Evolutionary conservation across 495 filamentous ascomycete species (phyloP).

Genomic region (Chaetomium cochliodes): DNA sequence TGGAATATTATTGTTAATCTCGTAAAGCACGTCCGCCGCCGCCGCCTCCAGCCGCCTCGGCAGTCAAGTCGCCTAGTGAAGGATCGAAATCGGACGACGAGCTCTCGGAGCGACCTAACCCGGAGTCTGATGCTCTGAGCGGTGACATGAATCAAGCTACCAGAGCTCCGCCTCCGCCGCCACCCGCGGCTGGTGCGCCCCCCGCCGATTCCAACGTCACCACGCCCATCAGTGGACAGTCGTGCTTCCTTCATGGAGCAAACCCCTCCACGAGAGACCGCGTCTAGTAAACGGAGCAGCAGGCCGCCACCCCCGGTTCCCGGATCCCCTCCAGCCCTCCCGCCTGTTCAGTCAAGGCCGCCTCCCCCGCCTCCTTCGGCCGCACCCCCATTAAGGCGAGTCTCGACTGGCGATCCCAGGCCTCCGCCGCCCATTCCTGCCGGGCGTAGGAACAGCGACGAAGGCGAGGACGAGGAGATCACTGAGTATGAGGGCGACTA

Average conservation of each 20-base stretch:
- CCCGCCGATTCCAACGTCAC: constrained; percentile 47
- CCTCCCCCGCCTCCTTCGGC: constrained; percentile 78
- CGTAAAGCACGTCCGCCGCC: constrained; percentile 57
- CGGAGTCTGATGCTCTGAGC: constrained; percentile 40
- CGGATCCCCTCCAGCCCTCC: constrained; percentile 49
- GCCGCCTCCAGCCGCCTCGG: constrained; percentile 49
- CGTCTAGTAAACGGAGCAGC: constrained; percentile 53
- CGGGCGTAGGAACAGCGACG: constrained; percentile 49
- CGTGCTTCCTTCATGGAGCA: constrained; percentile 55
- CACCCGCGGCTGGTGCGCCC: constrained; percentile 23
- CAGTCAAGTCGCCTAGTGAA: constrained; percentile 62
- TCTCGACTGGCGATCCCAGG: constrained; percentile 57
- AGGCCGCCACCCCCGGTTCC: constrained; percentile 52
- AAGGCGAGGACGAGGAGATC: constrained; percentile 73
- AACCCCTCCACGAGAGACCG: constrained; percentile 40
- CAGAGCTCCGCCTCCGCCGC: constrained; percentile 46
- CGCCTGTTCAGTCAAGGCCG: constrained; percentile 59
- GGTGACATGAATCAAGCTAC: constrained; percentile 38
- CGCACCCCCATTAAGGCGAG: constrained; percentile 51
- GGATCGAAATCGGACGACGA: constrained; percentile 96
- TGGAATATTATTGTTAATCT: constrained; percentile 38
- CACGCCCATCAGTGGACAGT: constrained; percentile 51
- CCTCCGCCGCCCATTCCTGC: constrained; percentile 30
- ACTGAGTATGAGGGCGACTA: constrained; percentile 98
- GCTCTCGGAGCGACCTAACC: constrained; percentile 62